Evolutionary conservation across 139 green algal genomes (phyloP), one percentile per base, ranked within the genome.

Genomic region (Mychonastes homosphaera): DNA sequence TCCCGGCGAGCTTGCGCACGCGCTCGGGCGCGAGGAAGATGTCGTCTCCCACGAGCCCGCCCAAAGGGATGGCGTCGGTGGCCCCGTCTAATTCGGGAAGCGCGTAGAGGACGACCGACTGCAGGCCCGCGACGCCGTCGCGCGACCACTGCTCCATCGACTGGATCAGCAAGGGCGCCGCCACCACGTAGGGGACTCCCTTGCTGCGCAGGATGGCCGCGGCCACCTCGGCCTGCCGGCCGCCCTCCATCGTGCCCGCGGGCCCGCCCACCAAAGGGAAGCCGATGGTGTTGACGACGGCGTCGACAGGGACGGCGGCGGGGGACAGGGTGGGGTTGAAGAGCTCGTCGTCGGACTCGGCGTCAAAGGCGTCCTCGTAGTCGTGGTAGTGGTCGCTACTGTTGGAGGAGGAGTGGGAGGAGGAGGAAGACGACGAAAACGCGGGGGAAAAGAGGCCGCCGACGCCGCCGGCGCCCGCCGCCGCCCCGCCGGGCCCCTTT

Each of bases 81-180:
- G 92, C 88, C 6, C 91, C 91, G 59, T 97, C 91, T 41, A 97
- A 83, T 79, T 98, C 91, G 0, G 92, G 92, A 43, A 98, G 70
- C 1, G 84, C 83, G 77, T 98, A 98, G 26, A 97, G 72, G 45
- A 98, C 87, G 27, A 97, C 87, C 16, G 70, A 87, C 75, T 97
- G 58, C 47, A 65, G 47, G 5, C 63, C 63, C 24, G 60, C 43
- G 2, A 91, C 69, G 61, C 85, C 83, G 46, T 89, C 74, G 4
- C 72, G 65, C 49, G 70, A 70, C 89, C 88, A 75, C 48, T 40
- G 59, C n/a, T 27, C 68, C 32, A 75, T 59, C 34, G 55, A 44
- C 69, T 96, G 91, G 39, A 98, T 95, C 2, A 98, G 80, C 47
- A 98, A 74, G 1, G 91, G 91, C 5, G 87, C 89, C 2, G 90